Evolutionary conservation across 148 eudicot genomes (phyloP), one percentile per base, ranked within the genome.

Genomic region (Dianthus caryophyllus): DNA sequence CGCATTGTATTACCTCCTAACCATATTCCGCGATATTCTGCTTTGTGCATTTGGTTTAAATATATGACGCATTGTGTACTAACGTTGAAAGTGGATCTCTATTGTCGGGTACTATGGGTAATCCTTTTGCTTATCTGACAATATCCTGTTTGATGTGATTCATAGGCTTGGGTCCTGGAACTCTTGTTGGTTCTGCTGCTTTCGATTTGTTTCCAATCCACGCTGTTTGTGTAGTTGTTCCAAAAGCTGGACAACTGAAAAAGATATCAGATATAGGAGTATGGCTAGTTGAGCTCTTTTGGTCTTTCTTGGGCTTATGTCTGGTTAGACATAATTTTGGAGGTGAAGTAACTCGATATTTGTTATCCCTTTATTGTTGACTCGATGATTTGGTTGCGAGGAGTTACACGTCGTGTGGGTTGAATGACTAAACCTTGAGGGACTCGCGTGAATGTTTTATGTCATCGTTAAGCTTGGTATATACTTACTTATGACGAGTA

Each of bases 161-260:
- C 29, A 67, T 75, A 92, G 98, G 98, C 70, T 80, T 92, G 84
- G 98, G 96, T 75, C 98, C 96, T 72, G 98, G 96, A 72, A 89
- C 98, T 55, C 94, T 92, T 59, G 98, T 89, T 77, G 98, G 98
- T 73, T 92, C 98, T 54, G 98, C 98, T 85, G 98, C 98, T 39
- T 92, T 92, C 38, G 98, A 92, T 71, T 84, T 92, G 31, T 92
- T 89, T 72, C 98, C 98, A 6, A 92, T 92, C 71, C 98, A 92
- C 73, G 98, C 98, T 46, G 94, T 92, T 53, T 92, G 98, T 72
- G 98, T 92, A 8, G 80, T 92, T 70, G 91, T 92, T 53, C 96
- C 98, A 31, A 92, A 84, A 82, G 89, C 94, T 77, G 96, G 97
- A 79, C 90, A 92, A 55, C 66, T 89, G 68, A 92, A 92, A 71